phyloP scores from a whole-genome alignment of 2,329 filamentous ascomycete genomes.

The Huntiella savannae region DNA sequence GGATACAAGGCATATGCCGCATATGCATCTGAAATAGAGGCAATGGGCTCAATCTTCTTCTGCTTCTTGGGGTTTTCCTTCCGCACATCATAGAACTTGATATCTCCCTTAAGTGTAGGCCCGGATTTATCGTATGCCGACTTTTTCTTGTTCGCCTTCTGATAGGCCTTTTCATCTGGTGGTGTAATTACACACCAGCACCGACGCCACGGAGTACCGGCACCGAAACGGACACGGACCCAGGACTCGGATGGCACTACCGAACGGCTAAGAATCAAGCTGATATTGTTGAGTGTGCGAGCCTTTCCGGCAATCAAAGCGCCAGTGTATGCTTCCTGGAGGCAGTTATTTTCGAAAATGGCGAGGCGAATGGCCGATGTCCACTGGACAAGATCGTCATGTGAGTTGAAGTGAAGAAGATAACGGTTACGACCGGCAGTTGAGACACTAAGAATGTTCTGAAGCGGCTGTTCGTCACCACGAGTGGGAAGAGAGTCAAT shows the following conservation, averaged over 20 bases:
- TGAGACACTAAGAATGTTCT: conserved; percentile 89
- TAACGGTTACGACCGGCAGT: conserved; percentile 93
- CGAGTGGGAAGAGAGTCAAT: conserved; percentile 80
- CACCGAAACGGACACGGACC: conserved; percentile 87
- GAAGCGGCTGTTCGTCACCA: conserved; percentile 57
- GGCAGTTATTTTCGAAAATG: conserved; percentile 81
- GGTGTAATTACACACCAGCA: conserved; percentile 94
- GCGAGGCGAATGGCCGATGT: conserved; percentile 81
- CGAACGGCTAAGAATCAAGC: conserved; percentile 65
- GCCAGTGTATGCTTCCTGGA: conserved; percentile 94
- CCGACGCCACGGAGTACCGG: conserved; percentile 84
- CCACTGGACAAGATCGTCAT: conserved; percentile 87
- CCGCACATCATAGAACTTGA: conserved; percentile 83
- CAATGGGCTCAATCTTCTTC: conserved; percentile 79
- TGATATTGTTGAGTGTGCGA: conserved; percentile 74
- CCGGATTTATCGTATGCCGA: conserved; percentile 62
- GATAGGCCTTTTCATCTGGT: conserved; percentile 80
- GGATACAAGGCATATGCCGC: conserved; percentile 92
- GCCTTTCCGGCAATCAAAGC: conserved; percentile 91
- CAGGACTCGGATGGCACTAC: conserved; percentile 70
- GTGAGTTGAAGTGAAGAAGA: conserved; percentile 86
- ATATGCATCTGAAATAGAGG: conserved; percentile 77
- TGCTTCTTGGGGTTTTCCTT: conserved; percentile 65
- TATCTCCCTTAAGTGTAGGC: conserved; percentile 60
- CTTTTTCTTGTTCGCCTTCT: conserved; percentile 65